Evolutionary conservation across 331 rosid species (phyloP).

Genomic region (Quercus phellos): DNA sequence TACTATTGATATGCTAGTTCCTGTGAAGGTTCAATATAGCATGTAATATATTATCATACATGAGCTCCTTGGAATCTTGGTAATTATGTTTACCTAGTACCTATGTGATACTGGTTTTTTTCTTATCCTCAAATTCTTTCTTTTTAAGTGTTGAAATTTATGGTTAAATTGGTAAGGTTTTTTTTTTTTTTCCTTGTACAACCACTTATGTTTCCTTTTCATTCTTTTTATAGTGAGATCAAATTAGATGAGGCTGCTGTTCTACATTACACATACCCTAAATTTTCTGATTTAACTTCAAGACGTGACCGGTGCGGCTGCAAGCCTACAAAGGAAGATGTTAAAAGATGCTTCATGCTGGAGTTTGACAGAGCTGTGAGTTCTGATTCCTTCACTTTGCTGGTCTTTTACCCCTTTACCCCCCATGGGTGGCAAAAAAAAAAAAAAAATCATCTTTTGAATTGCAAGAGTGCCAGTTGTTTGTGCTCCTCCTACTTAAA

Average conservation of each 20-base stretch:
- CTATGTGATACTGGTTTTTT: too few relatives aligned
- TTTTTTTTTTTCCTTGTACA: not conserved
- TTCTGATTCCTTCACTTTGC: slow-evolving; percentile 13
- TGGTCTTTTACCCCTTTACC: not conserved
- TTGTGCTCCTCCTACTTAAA: too few relatives aligned
- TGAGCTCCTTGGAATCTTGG: not conserved
- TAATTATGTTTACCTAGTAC: not conserved
- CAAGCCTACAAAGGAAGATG: slow-evolving; percentile 62
- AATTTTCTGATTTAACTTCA: slow-evolving; percentile 61
- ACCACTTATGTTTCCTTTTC: not conserved
- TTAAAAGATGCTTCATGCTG: slow-evolving; percentile 67
- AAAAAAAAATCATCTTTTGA: too few relatives aligned
- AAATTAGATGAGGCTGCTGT: slow-evolving; percentile 57
- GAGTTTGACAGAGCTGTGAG: slow-evolving; percentile 60
- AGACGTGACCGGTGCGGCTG: slow-evolving; percentile 65
- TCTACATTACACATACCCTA: slow-evolving; percentile 55
- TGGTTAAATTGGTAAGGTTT: not conserved
- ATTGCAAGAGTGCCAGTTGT: too few relatives aligned
- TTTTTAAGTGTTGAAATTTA: not conserved
- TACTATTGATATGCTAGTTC: not conserved
- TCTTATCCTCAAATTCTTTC: not conserved
- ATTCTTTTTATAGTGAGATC: slow-evolving; percentile 37
- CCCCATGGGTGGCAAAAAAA: too few relatives aligned
- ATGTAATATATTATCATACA: not conserved
- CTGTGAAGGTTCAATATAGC: not conserved